These are phyloP conservation scores for Tardiomyces digboiensis DNA, from an alignment of 1,139 yeast genomes.

Conservation along the genomic window DNA sequence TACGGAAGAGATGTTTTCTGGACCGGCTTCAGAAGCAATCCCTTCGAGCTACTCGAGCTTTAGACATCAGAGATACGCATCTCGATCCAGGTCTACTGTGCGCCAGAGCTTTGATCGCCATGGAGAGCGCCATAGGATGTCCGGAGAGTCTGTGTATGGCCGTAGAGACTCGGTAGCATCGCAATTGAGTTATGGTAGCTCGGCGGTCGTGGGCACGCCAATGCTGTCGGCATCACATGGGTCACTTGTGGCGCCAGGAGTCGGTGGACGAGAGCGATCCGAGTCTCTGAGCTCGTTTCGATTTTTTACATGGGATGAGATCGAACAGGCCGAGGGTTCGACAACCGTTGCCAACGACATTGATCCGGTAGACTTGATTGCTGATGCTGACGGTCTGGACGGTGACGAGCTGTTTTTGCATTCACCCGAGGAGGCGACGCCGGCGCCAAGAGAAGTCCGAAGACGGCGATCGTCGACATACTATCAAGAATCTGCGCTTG, in stretches of 20 bases:
- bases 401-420: constrained; percentile 9
- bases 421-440: constrained; percentile 5
- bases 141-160: constrained; percentile 3
- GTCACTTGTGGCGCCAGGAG: background rate
- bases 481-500: constrained; percentile 9
- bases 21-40: constrained; percentile 81
- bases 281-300: constrained; percentile 37
- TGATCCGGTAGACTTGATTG: constrained; percentile 27
- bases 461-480: constrained; percentile 12
- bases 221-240: background rate
- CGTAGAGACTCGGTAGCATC: constrained; percentile 18
- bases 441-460: constrained; percentile 1
- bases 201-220: background rate
- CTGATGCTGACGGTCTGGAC: constrained; percentile 4
- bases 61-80: constrained; percentile 44
- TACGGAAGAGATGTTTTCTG: constrained; percentile 68
- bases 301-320: constrained; percentile 75
- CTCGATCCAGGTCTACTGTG: constrained; percentile 1
- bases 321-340: constrained; percentile 76
- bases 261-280: constrained; percentile 11
- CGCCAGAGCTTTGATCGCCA: constrained; percentile 18
- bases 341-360: constrained; percentile 64
- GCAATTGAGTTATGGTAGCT: constrained; percentile 15
- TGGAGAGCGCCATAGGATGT: background rate
- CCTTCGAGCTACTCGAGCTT: constrained; percentile 88